phyloP scores from a whole-genome alignment of 306 rosid genomes.

The Acacia confusa region DNA sequence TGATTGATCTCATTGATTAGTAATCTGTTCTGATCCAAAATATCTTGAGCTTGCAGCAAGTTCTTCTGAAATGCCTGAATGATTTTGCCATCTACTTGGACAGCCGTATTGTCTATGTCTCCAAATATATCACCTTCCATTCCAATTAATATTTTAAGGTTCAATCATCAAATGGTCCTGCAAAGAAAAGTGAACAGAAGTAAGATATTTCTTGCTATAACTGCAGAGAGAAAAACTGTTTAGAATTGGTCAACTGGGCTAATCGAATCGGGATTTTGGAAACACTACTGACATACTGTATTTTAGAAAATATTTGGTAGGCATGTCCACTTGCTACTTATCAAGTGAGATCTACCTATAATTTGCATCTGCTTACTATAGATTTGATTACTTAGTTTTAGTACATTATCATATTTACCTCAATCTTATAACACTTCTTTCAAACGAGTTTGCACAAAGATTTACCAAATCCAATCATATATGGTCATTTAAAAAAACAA shows the following conservation, averaged over 20 bases:
- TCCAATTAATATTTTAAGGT: conserved; percentile 45
- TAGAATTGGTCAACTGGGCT: conserved; percentile 20
- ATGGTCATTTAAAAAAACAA: not conserved
- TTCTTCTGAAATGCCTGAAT: conserved; percentile 77
- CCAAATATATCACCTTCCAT: conserved; percentile 80
- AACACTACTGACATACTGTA: conserved; percentile 22
- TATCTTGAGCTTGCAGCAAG: conserved; percentile 86
- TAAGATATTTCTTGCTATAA: conserved; percentile 6
- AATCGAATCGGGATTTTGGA: conserved; percentile 21
- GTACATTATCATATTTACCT: not conserved
- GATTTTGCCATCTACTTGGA: conserved; percentile 65
- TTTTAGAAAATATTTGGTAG: not conserved
- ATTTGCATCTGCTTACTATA: not conserved
- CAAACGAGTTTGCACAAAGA: conserved; percentile 41
- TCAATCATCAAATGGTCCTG: conserved; percentile 48
- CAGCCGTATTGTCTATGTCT: conserved; percentile 52
- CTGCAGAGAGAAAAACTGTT: conserved; percentile 32
- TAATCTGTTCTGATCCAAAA: conserved; percentile 81
- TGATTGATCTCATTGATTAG: conserved; percentile 91
- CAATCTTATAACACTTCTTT: conserved; percentile 19
- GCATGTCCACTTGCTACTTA: not conserved
- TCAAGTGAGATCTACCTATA: not conserved
- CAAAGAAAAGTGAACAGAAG: conserved; percentile 28
- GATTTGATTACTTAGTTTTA: not conserved
- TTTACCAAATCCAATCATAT: not conserved